Base-by-base conservation (phyloP, 768 basidiomycete species). In the Amanita muscaria region DNA sequence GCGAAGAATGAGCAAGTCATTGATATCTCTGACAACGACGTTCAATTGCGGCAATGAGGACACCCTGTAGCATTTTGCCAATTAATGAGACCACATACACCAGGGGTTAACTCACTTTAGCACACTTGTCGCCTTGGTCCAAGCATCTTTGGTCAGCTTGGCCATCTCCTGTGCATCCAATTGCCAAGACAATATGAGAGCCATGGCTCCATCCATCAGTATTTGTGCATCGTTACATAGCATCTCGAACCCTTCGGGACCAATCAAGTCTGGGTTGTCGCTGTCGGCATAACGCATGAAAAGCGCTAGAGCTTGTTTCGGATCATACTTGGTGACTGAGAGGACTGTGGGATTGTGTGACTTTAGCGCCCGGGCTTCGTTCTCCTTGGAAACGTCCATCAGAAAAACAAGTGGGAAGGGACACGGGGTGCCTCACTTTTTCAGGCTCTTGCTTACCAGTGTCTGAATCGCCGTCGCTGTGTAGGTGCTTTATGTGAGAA, bases 121-220 rank as follows among this genome's bases (percentile, higher is more conserved):
- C 14, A 51, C 50, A 16, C 52, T 53, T 29, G 71, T 77, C 14
- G 77, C 82, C 46, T 68, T 67, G n/a, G 66, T 59, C 88, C 88
- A 90, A 54, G 86, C 84, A 6, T 74, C 68, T 60, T 69, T 74
- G 34, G 73, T 72, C 37, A 90, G 66, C 53, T 79, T 84, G 23
- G 70, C 83, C 79, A 90, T 80, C 55, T 88, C 84, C 47, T 70
- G 67, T 8, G 82, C 73, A 36, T 73, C 66, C 45, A 85, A 60
- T 53, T 83, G 80, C 88, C 88, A 90, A 18, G 84, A 76, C 11
- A 89, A 65, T 14, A 89, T 67, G 42, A 90, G 66, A 15, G 86
- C 83, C 49, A 77, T 62, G 5, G 80, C 68, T 23, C 86, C 83
- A 15, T 89, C 87, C 59, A 91, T 64, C 0, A 83, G 68, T 36